Base-by-base conservation (phyloP, 1,284 basidiomycete species). In the Fomitopsis betulina region DNA sequence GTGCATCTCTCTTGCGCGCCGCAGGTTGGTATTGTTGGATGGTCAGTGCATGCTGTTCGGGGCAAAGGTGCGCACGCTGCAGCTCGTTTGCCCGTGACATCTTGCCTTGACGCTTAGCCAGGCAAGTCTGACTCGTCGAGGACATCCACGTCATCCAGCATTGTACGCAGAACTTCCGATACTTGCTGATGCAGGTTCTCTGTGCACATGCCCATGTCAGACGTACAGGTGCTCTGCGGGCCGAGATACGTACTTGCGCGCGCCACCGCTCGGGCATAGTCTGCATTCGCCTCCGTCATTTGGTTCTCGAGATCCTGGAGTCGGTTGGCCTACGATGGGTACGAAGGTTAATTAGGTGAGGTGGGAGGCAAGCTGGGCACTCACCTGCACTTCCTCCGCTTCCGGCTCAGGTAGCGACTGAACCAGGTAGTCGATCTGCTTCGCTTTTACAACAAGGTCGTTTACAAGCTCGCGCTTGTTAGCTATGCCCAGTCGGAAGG, bases 361-460 rank as follows among this genome's bases (percentile, higher is more conserved):
- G 33, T 39, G 33, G 25, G 27, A 57, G 54, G 19, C 32, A 5
- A 21, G 55, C 13, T n/a, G 27, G 4, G 35, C 25, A 67, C 76
- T 42, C 54, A 84, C 89, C 80, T 90, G 87, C 25, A 77, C 78
- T 67, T 89, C 85, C 68, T 91, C 88, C 4, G 84, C 76, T 66
- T 90, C 87, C 2, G 88, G 85, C 50, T 84, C 81, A 0, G 91
- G 91, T 17, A 94, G 70, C 0, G 86, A 86, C 57, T 89, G 81
- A 43, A 94, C 90, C 51, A 94, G 79, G 63, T 83, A 86, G 65
- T 94, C 87, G 47, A 94, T 81, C 69, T 94, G 91, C 67, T 93
- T 93, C 17, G 91, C 90, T 67, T 94, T 93, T 35, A 85, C 79
- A 45, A 93, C 80, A 42, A 94, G 76, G 65, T 94, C 91, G 19